phyloP scores from a whole-genome alignment of 1,284 basidiomycete species.

The Ustilago tritici region DNA sequence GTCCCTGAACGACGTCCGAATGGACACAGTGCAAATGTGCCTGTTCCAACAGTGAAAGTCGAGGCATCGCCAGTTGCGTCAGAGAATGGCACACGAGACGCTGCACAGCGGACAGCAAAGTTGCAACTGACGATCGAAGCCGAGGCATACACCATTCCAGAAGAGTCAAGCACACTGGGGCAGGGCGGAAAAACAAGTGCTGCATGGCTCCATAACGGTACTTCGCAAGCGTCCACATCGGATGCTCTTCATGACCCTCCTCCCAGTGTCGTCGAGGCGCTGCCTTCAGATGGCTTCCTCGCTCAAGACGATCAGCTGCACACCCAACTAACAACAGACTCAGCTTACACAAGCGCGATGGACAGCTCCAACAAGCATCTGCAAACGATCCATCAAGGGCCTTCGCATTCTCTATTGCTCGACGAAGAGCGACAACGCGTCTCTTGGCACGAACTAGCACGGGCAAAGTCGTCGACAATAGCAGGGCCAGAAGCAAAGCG shows the following conservation, averaged over 20 bases:
- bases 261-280: not conserved
- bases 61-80: not conserved
- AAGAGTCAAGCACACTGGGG: slow-evolving; percentile 3
- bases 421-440: slow-evolving; percentile 32
- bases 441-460: slow-evolving; percentile 32
- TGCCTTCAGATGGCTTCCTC: not conserved
- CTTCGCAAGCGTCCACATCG: not conserved
- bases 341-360: not conserved
- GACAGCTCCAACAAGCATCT: not conserved
- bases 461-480: slow-evolving; percentile 3
- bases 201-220: not conserved
- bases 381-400: not conserved
- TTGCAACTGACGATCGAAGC: not conserved
- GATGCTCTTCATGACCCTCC: not conserved
- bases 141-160: slow-evolving; percentile 33
- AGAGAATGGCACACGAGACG: not conserved
- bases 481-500: slow-evolving; percentile 21
- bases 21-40: not conserved
- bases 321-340: not conserved
- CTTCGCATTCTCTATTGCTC: not conserved
- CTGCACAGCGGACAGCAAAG: not conserved
- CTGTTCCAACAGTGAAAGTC: not conserved
- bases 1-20: not conserved
- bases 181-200: not conserved
- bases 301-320: not conserved